Evolutionary conservation across 352 stramenopile species (phyloP).

Genomic region (Plasmopara viticola): DNA sequence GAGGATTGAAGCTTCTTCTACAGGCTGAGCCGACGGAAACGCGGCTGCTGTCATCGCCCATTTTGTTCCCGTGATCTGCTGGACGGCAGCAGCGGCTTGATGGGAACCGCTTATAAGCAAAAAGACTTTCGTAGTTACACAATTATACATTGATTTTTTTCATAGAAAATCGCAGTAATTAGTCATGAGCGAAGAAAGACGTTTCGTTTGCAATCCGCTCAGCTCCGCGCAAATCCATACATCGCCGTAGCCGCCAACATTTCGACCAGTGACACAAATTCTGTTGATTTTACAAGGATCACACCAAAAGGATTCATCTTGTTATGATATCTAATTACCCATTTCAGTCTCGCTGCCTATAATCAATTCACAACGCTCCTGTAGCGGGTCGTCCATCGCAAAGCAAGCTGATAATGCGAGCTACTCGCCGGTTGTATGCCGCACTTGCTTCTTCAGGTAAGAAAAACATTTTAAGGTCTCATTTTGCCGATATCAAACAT

Average conservation of each 20-base stretch:
- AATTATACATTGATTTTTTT: slow-evolving; percentile 9
- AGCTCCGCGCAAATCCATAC: slow-evolving; percentile 64
- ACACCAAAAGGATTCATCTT: slow-evolving; percentile 33
- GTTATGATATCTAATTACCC: background rate
- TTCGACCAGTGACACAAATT: slow-evolving; percentile 48
- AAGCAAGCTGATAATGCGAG: slow-evolving; percentile 55
- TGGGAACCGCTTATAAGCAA: too few species aligned
- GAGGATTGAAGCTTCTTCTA: too few species aligned
- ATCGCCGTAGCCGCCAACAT: slow-evolving; percentile 43
- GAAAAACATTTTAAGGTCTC: slow-evolving; percentile 41
- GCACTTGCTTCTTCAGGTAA: slow-evolving; percentile 25
- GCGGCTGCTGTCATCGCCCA: too few species aligned
- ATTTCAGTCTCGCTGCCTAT: slow-evolving; percentile 1
- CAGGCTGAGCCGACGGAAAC: too few species aligned
- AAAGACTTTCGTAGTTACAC: slow-evolving; percentile 4
- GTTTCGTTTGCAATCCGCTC: slow-evolving; percentile 40
- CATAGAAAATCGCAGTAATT: slow-evolving; percentile 43
- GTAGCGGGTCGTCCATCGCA: slow-evolving; percentile 25
- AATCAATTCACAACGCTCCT: background rate
- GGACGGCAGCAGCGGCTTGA: too few species aligned
- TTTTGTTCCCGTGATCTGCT: too few species aligned
- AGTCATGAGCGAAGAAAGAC: slow-evolving; percentile 51
- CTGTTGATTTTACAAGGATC: slow-evolving; percentile 63
- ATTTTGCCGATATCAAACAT: slow-evolving; percentile 63
- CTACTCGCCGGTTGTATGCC: slow-evolving; percentile 59